phyloP scores from a whole-genome alignment of 306 rosid species.

The Casuarina cunninghamiana region DNA sequence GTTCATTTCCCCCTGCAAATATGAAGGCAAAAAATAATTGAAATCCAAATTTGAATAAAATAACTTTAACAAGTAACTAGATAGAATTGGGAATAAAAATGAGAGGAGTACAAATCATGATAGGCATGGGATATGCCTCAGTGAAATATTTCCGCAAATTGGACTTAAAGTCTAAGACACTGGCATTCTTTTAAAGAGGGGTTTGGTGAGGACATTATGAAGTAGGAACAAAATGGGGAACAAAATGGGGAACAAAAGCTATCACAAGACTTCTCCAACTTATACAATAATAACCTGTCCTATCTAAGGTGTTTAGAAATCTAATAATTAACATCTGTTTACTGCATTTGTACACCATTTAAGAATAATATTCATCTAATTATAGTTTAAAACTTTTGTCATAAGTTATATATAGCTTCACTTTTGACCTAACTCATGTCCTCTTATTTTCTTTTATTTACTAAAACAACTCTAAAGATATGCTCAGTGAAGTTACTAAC shows the following conservation, averaged over 20 bases:
- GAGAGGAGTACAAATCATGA: not conserved
- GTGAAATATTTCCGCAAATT: not conserved
- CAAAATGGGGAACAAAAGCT: not conserved
- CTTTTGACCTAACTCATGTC: not conserved
- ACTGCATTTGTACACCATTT: not conserved
- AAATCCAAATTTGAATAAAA: not conserved
- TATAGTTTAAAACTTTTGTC: not conserved
- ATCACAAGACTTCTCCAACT: not conserved
- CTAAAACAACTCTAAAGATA: not conserved
- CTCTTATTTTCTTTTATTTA: not conserved
- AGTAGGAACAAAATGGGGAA: not conserved
- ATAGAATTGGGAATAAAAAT: not conserved
- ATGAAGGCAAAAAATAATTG: not conserved
- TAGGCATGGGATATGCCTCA: not conserved
- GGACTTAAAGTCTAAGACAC: not conserved
- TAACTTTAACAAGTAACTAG: not conserved
- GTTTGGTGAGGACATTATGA: not conserved
- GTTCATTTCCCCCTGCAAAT: conserved; percentile 84
- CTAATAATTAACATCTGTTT: not conserved
- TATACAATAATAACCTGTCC: conserved; percentile 1
- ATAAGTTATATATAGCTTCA: not conserved
- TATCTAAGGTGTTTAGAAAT: not conserved
- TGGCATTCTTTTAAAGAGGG: not conserved
- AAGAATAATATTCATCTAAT: too few species aligned
- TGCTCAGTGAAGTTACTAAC: not conserved